phyloP scores from a whole-genome alignment of 306 rosid species.

The Betula pendula region DNA sequence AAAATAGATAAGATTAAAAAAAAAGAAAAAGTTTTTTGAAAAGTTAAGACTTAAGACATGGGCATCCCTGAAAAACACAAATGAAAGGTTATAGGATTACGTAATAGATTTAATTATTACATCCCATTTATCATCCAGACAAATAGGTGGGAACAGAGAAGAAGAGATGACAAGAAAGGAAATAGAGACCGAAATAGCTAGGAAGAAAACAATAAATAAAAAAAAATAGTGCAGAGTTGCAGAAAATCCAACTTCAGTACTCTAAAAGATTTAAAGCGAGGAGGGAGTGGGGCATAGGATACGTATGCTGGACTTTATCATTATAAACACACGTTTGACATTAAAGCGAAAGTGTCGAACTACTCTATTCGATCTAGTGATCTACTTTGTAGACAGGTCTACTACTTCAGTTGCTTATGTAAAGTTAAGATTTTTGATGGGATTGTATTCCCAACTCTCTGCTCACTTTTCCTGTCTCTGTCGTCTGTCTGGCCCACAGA shows the following conservation, averaged over 20 bases:
- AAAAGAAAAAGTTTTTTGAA: no score
- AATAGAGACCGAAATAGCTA: no score
- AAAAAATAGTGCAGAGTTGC: conserved; percentile 20
- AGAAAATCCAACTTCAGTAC: conserved; percentile 27
- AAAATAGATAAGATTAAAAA: not conserved
- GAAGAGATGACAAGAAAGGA: conserved; percentile 43
- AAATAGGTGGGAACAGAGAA: conserved; percentile 57
- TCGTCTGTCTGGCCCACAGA: conserved; percentile 51
- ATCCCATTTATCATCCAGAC: conserved; percentile 52
- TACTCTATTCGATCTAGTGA: conserved; percentile 25
- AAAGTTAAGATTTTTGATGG: conserved; percentile 52
- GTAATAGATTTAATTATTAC: conserved; percentile 15
- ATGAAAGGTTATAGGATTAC: conserved; percentile 6
- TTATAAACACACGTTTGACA: no score
- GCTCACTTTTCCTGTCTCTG: conserved; percentile 45
- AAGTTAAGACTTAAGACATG: not conserved
- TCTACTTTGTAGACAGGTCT: no score
- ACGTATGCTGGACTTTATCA: no score
- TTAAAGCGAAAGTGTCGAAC: conserved; percentile 15
- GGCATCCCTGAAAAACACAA: not conserved
- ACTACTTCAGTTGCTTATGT: conserved; percentile 63
- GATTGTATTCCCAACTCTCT: conserved; percentile 54
- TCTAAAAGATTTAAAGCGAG: conserved; percentile 4
- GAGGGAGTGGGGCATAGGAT: not conserved
- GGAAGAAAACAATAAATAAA: conserved; percentile 26